Percentiles rank a stretch among this genome's conserved stretches.
phyloP scores from a whole-genome alignment of 169 alveolate genomes.

The Plasmodium vinckei region DNA sequence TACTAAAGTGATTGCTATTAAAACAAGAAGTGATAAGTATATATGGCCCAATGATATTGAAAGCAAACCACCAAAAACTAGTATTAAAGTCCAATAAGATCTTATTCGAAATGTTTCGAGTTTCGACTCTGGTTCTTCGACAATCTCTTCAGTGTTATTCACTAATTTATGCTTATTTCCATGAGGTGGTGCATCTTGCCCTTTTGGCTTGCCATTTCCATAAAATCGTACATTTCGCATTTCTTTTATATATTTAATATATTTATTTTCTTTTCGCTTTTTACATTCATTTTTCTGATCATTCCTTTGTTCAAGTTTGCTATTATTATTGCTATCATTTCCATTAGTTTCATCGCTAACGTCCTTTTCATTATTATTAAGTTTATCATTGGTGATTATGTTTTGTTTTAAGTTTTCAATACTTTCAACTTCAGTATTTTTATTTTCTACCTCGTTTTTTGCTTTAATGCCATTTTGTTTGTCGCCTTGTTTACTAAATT shows the following conservation, averaged over 20 bases:
- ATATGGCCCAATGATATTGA: conserved; percentile 93
- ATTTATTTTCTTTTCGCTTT: conserved; percentile 20
- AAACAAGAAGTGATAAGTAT: conserved; percentile 90
- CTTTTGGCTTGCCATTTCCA: conserved; percentile 4
- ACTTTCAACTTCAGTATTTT: conserved; percentile 1
- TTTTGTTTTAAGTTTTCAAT: not conserved
- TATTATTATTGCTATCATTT: not conserved
- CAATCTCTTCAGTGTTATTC: not conserved
- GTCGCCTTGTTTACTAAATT: not conserved
- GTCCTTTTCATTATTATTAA: conserved; percentile 3
- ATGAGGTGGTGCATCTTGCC: not conserved
- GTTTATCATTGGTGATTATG: not conserved
- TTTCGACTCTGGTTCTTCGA: conserved; percentile 4
- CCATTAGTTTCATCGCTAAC: conserved; percentile 13
- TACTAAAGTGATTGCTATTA: conserved; percentile 78
- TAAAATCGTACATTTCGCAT: conserved; percentile 7
- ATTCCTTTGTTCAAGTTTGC: conserved; percentile 1
- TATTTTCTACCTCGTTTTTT: conserved; percentile 17
- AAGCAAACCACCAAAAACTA: conserved; percentile 82
- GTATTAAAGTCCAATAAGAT: conserved; percentile 87
- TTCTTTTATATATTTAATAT: conserved; percentile 32
- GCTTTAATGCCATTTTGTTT: not conserved
- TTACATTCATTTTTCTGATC: conserved; percentile 27
- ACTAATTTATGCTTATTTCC: not conserved
- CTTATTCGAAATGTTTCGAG: conserved; percentile 67